Conservation (phyloP, 1,284 basidiomycete genomes). For the Entoloma clypeatum region DNA sequence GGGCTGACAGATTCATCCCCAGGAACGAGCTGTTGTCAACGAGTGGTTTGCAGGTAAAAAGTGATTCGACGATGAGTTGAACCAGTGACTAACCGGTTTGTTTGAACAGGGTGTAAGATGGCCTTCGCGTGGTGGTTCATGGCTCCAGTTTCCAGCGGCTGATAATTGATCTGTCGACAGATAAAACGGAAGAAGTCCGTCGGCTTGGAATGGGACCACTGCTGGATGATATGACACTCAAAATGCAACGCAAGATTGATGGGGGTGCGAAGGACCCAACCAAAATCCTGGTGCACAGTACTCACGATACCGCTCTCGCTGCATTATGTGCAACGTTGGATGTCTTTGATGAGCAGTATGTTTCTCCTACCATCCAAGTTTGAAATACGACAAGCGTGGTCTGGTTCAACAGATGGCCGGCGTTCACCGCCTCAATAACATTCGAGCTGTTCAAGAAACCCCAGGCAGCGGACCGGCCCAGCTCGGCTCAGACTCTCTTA, state of each 20-base stretch:
- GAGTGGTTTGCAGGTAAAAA: slow-evolving; percentile 79
- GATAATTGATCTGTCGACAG: slow-evolving; percentile 39
- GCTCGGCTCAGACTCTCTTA: slow-evolving; percentile 36
- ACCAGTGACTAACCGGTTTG: slow-evolving; percentile 1
- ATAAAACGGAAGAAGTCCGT: slow-evolving; percentile 72
- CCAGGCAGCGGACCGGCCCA: slow-evolving; percentile 6
- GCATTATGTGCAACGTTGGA: slow-evolving; percentile 67
- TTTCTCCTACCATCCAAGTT: background rate
- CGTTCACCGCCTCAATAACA: slow-evolving; percentile 68
- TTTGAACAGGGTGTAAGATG: slow-evolving; percentile 37
- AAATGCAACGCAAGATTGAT: slow-evolving; percentile 56
- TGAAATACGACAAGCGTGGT: background rate
- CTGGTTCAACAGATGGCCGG: slow-evolving; percentile 58
- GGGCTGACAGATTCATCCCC: background rate
- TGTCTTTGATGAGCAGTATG: slow-evolving; percentile 65
- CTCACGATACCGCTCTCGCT: slow-evolving; percentile 77
- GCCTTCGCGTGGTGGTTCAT: slow-evolving; percentile 3
- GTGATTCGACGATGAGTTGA: slow-evolving; percentile 1
- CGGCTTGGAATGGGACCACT: slow-evolving; percentile 76
- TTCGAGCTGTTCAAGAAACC: slow-evolving; percentile 65
- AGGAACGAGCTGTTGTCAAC: slow-evolving; percentile 72
- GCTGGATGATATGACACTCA: slow-evolving; percentile 56
- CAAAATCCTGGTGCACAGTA: slow-evolving; percentile 65
- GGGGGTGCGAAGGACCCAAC: slow-evolving; percentile 43
- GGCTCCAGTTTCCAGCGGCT: no score